Evolutionary conservation across 345 rosid genomes (phyloP), one percentile per base, ranked within the genome.

Genomic region (Trapa incisa): DNA sequence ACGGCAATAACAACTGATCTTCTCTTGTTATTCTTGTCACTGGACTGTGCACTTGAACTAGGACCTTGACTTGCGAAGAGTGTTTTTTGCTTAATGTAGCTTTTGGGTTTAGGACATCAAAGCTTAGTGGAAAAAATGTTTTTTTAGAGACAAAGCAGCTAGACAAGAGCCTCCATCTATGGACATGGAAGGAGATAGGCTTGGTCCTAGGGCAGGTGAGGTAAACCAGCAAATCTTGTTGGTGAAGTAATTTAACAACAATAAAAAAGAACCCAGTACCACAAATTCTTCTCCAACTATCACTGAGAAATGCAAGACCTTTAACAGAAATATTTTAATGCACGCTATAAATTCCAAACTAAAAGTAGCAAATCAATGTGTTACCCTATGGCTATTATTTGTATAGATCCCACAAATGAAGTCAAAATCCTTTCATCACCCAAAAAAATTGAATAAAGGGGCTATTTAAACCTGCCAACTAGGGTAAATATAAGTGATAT

Each of bases 1-100:
- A 85, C 89, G 45, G 96, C 99, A 67, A 89, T 75, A 60, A 89
- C 67, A 68, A 91, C 67, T 5, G 61, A 13, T 8, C 43, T 41
- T 70, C 82, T 72, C 61, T 78, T 72, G 56, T 67, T 72, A 47
- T 71, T 78, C 47, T 70, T 74, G 50, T 36, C 48, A 61, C 72
- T 69, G 37, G 74, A 47, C 47, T 22, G 32, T 36, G 70, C 61
- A 63, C 22, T 42, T 22, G 86, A 37, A 69, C 65, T 75, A 48
- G 89, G 70, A 53, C 47, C 67, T 48, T 78, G 42, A 63, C 60
- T 75, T 61, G 39, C 61, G 82, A 68, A 72, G 73, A 15, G 5
- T 33, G 70, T 66, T 76, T 52, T 57, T 57, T 22, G 22, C 47
- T 61, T 36, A 29, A 39, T 9, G 7, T 4, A 17, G 38, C 69